These are phyloP conservation scores for Encephalitozoon romaleae DNA, from an alignment of 371 early-diverging fungal genomes.

Conservation along the genomic window DNA sequence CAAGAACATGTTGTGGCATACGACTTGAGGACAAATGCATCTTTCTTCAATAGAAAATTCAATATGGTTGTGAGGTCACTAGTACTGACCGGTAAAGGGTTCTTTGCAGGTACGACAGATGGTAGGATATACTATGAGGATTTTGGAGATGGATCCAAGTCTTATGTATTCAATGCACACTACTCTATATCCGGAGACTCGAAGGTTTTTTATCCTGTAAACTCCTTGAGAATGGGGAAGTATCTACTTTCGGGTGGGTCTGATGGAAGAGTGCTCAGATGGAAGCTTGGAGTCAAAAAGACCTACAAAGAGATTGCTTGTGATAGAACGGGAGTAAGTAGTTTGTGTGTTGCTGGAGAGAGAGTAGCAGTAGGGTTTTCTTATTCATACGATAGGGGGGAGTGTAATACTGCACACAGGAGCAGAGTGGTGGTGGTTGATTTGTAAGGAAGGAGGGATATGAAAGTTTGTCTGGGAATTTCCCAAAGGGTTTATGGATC, in stretches of 20 bases:
- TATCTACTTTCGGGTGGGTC: conserved; percentile 13
- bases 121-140: conserved; percentile 9
- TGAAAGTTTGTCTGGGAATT: background rate
- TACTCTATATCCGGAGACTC: background rate
- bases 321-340: background rate
- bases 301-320: background rate
- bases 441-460: background rate
- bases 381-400: background rate
- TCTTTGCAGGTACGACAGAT: conserved; percentile 10
- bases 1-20: background rate
- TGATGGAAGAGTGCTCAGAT: conserved; percentile 19
- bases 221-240: background rate
- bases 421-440: background rate
- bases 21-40: background rate
- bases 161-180: conserved; percentile 23
- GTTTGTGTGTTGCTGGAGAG: background rate
- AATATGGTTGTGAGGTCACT: conserved; percentile 12
- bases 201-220: conserved; percentile 31
- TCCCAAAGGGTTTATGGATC: background rate
- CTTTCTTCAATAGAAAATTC: background rate
- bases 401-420: no score
- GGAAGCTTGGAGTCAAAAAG: background rate
- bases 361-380: background rate
- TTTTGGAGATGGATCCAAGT: background rate
- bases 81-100: background rate